Conservation (phyloP, 345 rosid species). For the Corchorus olitorius region DNA sequence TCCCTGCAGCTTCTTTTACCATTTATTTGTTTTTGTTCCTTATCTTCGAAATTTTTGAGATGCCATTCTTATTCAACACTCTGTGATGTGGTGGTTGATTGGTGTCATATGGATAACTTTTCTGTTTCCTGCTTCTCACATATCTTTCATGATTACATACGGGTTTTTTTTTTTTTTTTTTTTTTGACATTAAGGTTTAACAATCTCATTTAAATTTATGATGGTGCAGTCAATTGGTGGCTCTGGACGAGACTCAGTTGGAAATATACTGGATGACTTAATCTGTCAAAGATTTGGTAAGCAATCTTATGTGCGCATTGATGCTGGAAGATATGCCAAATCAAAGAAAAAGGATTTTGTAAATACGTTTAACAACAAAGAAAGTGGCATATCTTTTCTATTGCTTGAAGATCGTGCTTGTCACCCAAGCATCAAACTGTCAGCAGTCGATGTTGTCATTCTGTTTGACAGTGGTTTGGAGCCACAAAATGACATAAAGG, state of each 20-base stretch:
- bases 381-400: constrained; percentile 11
- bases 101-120: not conserved
- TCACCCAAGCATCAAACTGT: constrained; percentile 11
- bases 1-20: not conserved
- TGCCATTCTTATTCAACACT: not conserved
- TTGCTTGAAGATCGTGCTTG: constrained; percentile 27
- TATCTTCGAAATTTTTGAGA: not conserved
- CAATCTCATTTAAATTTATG: constrained; percentile 1
- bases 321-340: constrained; percentile 3
- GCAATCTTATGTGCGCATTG: constrained; percentile 19
- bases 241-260: constrained; percentile 4
- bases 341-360: constrained; percentile 11
- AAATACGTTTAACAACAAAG: constrained; percentile 13
- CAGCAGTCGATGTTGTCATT: constrained; percentile 19
- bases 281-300: constrained; percentile 27
- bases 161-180: not conserved
- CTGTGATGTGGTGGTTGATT: not conserved
- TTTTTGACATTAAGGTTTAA: not conserved
- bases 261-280: constrained; percentile 28
- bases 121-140: not conserved
- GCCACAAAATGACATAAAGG: constrained; percentile 18
- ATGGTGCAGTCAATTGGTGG: constrained; percentile 10
- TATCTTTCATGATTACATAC: not conserved
- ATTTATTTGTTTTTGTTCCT: not conserved
- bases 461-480: constrained; percentile 19